Base-by-base conservation (phyloP, 129 eudicot genomes). In the Ambrosia artemisiifolia region DNA sequence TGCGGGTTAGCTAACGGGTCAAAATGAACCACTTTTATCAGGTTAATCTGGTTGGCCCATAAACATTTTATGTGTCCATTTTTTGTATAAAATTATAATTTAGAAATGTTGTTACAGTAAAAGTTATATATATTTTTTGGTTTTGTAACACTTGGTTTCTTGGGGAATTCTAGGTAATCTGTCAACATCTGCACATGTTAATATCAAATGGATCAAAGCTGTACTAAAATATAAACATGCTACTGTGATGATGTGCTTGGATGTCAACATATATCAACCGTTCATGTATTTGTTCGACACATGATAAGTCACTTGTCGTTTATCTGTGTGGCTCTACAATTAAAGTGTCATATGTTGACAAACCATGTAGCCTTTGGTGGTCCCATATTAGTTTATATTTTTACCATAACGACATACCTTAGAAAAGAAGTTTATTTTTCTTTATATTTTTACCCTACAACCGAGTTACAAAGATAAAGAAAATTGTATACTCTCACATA, bases 331-430 rank as follows among this genome's bases (percentile, higher is more conserved):
- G 61, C 32, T 78, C 67, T 53, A 63, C 51, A 40, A 77, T 61
- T 78, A 17, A 78, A 62, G 77, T 51, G 50, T 53, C 67, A 32
- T 65, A 71, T 71, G 67, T 34, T 71, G 82, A 78, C 77, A 78
- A 71, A 71, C 48, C 18, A 71, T 17, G 61, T 53, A 12, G 43
- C 60, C 49, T 77, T 71, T 71, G 40, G 49, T 63, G 73, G 77
- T 63, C 72, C 59, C 82, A 69, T 77, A 70, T 69, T 35, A 34
- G 60, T 67, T 67, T 28, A 16, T 43, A 56, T n/a, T 10, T 32
- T 16, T 35, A 59, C 47, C 36, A 46, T 19, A 68, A 69, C 61
- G 46, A 28, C 33, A 34, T 49, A 13, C 43, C 8, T 6, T 44
- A 35, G 53, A 54, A 30, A 44, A 54, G 40, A 65, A 7, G 43